Percentiles rank a stretch among this genome's conserved stretches.
These are phyloP conservation scores for Geotrichum klebahnii DNA, from an alignment of 1,139 yeast genomes.

Conservation along the genomic window DNA sequence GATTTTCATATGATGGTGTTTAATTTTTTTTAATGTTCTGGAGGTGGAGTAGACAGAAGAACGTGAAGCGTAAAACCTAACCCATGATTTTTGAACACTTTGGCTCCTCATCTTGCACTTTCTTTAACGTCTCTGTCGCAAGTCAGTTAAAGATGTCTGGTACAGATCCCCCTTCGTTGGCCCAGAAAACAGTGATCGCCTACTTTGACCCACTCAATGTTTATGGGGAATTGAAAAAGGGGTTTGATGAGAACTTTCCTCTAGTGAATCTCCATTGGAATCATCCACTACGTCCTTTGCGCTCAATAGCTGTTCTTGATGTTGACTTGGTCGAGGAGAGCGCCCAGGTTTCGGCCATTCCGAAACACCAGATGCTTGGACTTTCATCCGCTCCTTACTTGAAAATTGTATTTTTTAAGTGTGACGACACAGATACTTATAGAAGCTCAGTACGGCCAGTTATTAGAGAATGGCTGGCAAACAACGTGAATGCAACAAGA, in stretches of 20 bases:
- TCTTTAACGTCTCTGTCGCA: no score
- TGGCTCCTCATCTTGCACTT: no score
- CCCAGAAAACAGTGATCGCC: conserved; percentile 47
- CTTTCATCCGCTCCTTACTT: conserved; percentile 52
- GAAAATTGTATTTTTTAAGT: conserved; percentile 64
- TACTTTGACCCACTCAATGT: conserved; percentile 83
- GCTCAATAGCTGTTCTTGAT: conserved; percentile 64
- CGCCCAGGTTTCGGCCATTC: conserved; percentile 40
- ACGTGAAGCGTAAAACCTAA: no score
- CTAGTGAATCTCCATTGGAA: conserved; percentile 80
- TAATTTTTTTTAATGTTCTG: no score
- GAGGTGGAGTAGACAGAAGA: no score
- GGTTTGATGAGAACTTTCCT: conserved; percentile 55
- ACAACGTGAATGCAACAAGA: conserved; percentile 43
- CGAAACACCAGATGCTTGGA: conserved; percentile 44
- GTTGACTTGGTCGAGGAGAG: conserved; percentile 61
- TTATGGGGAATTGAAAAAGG: conserved; percentile 50
- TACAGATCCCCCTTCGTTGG: not conserved
- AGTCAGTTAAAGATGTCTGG: not conserved
- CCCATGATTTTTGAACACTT: no score
- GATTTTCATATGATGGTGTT: no score
- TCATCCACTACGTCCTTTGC: conserved; percentile 52
- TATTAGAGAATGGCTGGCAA: conserved; percentile 72
- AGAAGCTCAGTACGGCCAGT: conserved; percentile 71
- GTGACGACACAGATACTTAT: conserved; percentile 67